Evolutionary conservation across 345 rosid species (phyloP), one percentile per base, ranked within the genome.

Genomic region (Eucalyptus marginata): DNA sequence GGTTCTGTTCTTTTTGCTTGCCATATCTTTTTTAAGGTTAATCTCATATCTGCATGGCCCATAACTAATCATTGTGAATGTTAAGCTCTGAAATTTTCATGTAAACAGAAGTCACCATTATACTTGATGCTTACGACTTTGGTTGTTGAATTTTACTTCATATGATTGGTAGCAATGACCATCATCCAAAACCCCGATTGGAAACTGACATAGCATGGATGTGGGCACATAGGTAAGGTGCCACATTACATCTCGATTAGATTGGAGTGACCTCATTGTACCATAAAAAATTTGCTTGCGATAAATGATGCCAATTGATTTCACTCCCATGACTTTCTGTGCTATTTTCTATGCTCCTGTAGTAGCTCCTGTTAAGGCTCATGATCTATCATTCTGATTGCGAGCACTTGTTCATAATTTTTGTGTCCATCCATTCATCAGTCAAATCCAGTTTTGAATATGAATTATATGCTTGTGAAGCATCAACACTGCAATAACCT

Each of bases 1-100:
- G 99, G 99, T 97, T 58, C 36, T 40, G 13, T 59, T 52, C 62
- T 87, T 80, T 86, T 12, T 86, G 56, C 76, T 18, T 89, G 47
- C 86, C 59, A 47, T 87, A 68, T 49, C 58, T 46, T 16, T 86
- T 52, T 54, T 13, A n/a, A 87, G 87, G 68, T 52, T 76, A 40
- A 76, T 76, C 47, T 76, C 47, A 76, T 76, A 20, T 3, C 16
- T 76, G 47, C 47, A 76, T 76, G 47, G 27, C 84, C 83, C 29
- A 6, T 40, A 76, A 6, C 5, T 40, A 40, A 20, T 76, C 47
- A 76, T 36, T 76, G 84, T 76, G 27, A 76, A 76, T 40, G 84
- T 40, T 20, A 10, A 76, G 84, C 84, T 76, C 84, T 76, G 84
- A 76, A 76, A 40, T 40, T 76, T 71, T 76, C 84, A 6, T 40